A percentile compares a stretch with the other conserved stretches of the same genome.
Evolutionary conservation across 2,329 filamentous ascomycete species (phyloP).

Genomic region (Claviceps paspali): DNA sequence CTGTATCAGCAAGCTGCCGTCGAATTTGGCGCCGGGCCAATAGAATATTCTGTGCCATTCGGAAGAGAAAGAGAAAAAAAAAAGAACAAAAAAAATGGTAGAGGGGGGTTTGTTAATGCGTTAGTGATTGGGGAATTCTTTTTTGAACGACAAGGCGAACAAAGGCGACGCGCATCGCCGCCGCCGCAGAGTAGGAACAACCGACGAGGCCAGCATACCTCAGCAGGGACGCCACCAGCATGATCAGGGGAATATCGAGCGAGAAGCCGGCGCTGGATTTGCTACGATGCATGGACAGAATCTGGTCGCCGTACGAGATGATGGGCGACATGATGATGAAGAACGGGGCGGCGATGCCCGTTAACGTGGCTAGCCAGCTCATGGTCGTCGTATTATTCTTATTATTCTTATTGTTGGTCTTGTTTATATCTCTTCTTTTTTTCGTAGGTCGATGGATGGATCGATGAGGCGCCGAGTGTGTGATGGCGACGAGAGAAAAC

Average conservation of each 20-base stretch:
- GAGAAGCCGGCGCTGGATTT: constrained; percentile 55
- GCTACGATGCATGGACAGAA: constrained; percentile 45
- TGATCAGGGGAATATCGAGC: constrained; percentile 56
- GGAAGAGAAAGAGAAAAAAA: neutral
- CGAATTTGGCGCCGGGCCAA: constrained; percentile 52
- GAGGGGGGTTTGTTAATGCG: too few species aligned
- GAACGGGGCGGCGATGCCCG: constrained; percentile 43
- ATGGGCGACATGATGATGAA: constrained; percentile 50
- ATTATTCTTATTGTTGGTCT: too few species aligned
- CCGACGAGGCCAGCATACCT: constrained; percentile 35
- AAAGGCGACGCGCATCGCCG: neutral
- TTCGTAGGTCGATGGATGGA: too few species aligned
- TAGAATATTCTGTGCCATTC: constrained; percentile 45
- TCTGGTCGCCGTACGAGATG: constrained; percentile 51
- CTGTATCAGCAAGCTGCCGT: constrained; percentile 47
- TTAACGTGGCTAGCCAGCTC: constrained; percentile 30
- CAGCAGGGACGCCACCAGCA: constrained; percentile 53
- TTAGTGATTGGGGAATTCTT: too few species aligned
- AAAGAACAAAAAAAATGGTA: neutral
- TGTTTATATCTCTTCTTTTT: too few species aligned
- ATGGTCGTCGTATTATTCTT: too few species aligned
- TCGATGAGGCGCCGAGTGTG: too few species aligned
- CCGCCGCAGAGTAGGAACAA: too few species aligned
- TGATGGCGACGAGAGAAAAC: too few species aligned
- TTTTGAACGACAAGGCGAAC: too few species aligned